Evolutionary conservation across 1,284 basidiomycete species (phyloP), one percentile per base, ranked within the genome.

Genomic region (Naganishia sp.): DNA sequence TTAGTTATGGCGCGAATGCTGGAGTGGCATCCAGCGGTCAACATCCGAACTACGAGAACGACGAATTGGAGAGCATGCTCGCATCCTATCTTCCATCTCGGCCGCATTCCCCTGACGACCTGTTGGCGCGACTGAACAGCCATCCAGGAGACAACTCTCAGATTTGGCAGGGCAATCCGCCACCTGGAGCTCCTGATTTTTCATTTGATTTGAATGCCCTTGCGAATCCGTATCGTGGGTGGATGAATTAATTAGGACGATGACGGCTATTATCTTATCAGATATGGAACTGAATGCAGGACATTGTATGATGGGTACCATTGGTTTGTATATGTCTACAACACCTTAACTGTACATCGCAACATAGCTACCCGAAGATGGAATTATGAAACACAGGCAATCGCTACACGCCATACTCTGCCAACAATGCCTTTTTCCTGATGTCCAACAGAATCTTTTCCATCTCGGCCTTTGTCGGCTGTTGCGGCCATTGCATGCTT

Each of bases 391-490:
- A 6, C 18, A 17, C 47, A 2, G 2, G 21, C 47, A 23, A 23
- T 21, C 51, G 54, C 42, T 84, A 70, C 23, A 79, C 77, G 13
- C 77, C 81, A 76, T 89, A 90, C 81, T 95, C 91, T 70, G 91
- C 88, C 65, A 94, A 85, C 58, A 96, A 77, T 18, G 88, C 88
- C 77, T 87, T 84, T 81, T 96, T 96, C 75, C 90, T 83, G 71
- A 92, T 81, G 46, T 84, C 85, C 65, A 97, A 83, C 63, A 97
- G 77, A 25, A 89, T 85, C 39, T 80, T 78, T 75, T 93, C 91
- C 86, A 93, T 89, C 79, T 94, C 90, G 61, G 87, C 85, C 55
- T 84, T 82, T 1, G 84, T 86, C 2, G 90, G 88, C 78, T 94
- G 79, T 72, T 85, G 86, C 0, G 92, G 93, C 42, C 87, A 85